These are phyloP conservation scores for Crucibulum laeve DNA, from an alignment of 768 basidiomycete species.

Conservation along the genomic window DNA sequence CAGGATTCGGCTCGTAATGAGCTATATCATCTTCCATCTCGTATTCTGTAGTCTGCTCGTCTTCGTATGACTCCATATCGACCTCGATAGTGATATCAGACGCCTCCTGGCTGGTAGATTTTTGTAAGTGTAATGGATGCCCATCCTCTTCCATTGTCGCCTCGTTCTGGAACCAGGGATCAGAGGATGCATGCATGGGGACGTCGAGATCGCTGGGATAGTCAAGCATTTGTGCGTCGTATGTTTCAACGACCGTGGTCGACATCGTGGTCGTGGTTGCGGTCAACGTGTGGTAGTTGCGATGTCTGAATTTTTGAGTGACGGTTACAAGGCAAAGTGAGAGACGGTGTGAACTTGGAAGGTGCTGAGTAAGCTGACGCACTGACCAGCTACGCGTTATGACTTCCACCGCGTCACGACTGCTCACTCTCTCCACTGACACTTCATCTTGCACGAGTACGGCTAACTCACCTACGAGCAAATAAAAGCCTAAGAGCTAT, in stretches of 20 bases:
- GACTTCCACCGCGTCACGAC: too few species aligned
- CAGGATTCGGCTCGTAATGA: slow-evolving; percentile 20
- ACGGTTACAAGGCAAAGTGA: too few species aligned
- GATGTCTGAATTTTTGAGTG: too few species aligned
- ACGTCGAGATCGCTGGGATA: slow-evolving; percentile 54
- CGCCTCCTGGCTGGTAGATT: slow-evolving; percentile 16
- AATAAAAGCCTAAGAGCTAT: too few species aligned
- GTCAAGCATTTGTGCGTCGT: slow-evolving; percentile 65
- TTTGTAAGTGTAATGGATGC: slow-evolving; percentile 14
- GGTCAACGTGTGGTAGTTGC: neutral
- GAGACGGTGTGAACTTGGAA: too few species aligned
- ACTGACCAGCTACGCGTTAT: too few species aligned
- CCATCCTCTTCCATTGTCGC: slow-evolving; percentile 59
- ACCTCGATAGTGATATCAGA: slow-evolving; percentile 49
- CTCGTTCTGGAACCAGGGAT: slow-evolving; percentile 51
- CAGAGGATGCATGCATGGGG: slow-evolving; percentile 48
- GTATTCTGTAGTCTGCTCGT: slow-evolving; percentile 44
- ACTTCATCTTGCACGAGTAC: too few species aligned
- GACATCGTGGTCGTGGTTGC: slow-evolving; percentile 22
- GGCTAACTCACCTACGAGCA: too few species aligned
- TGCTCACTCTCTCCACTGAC: too few species aligned
- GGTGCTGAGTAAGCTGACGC: too few species aligned
- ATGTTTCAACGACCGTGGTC: slow-evolving; percentile 44
- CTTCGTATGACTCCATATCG: slow-evolving; percentile 59
- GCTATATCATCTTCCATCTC: slow-evolving; percentile 47